Evolutionary conservation across 208 protist genomes (phyloP), one percentile per base, ranked within the genome.

Genomic region (Leishmania turanica): DNA sequence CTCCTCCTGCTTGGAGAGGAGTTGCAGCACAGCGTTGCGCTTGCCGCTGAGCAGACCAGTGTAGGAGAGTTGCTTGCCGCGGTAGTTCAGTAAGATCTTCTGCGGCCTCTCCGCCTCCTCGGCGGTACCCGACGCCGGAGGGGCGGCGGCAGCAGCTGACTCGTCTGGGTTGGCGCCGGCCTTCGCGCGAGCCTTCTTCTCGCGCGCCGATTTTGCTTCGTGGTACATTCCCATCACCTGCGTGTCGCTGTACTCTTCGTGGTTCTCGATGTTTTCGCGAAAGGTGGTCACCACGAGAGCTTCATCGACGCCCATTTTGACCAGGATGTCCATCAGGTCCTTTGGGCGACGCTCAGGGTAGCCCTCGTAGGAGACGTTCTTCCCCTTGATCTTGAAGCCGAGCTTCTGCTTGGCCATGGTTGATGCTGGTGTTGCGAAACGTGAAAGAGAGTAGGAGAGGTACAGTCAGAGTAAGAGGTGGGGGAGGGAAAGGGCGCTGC

Each of bases 271-370:
- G 74, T 96, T 96, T 47, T 94, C 89, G 49, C 90, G 89, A 74
- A 93, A 95, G 11, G 89, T 88, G 37, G 75, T 56, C 24, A 97
- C 75, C 40, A 89, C 91, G 3, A 64, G 84, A 34, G 84, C 78
- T 31, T 92, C 76, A 40, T 70, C 74, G 54, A 94, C 88, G 19
- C 86, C 86, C 84, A 97, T 79, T 81, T 95, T 97, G 31, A 87
- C 88, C 49, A 97, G 79, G 82, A 97, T 95, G 69, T 94, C 90
- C 81, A 97, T 89, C 31, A 97, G 75, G 79, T 97, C 93, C 78
- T 90, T 93, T n/a, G 79, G 65, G 53, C 91, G 88, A 73, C 77
- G 91, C 60, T 91, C 87, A 2, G 87, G 84, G 65, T 93, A 62
- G 56, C 93, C 93, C 70, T 97, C 90, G 85, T 97, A 97, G 47